A percentile compares a stretch with the other conserved stretches of the same genome.
Conservation (phyloP, 2,329 filamentous ascomycete genomes). For the Calonectria naviculata region DNA sequence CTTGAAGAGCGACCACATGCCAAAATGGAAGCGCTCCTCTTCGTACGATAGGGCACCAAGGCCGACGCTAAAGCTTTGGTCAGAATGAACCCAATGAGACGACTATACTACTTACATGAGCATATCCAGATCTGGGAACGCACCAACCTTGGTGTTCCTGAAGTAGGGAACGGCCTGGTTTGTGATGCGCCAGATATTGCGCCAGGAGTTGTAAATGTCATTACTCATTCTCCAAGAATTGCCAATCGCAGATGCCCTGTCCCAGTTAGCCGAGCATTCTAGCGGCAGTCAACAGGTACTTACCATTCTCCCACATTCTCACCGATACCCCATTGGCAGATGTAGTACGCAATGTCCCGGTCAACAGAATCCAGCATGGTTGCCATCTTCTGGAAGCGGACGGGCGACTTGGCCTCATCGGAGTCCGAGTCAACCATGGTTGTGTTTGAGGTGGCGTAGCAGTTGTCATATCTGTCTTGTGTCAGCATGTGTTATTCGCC, state of each 20-base stretch:
- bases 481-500: fast-evolving
- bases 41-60: slow-evolving; percentile 55
- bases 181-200: slow-evolving; percentile 61
- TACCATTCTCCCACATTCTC: slow-evolving; percentile 58
- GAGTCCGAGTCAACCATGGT: slow-evolving; percentile 55
- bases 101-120: slow-evolving; percentile 48
- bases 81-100: not conserved
- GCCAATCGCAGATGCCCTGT: slow-evolving; percentile 54
- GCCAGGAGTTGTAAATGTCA: slow-evolving; percentile 64
- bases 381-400: slow-evolving; percentile 60
- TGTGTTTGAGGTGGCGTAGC: slow-evolving; percentile 55
- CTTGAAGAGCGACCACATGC: slow-evolving; percentile 64
- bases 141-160: slow-evolving; percentile 55
- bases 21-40: slow-evolving; percentile 64
- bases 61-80: slow-evolving; percentile 50
- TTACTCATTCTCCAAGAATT: slow-evolving; percentile 64
- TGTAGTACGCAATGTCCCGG: slow-evolving; percentile 58
- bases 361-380: slow-evolving; percentile 50
- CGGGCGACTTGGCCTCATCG: slow-evolving; percentile 50
- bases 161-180: slow-evolving; percentile 63
- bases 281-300: fast-evolving
- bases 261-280: not conserved
- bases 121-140: slow-evolving; percentile 66
- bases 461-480: slow-evolving; percentile 57
- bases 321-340: slow-evolving; percentile 66